Conservation (phyloP, 331 rosid genomes). For the Quercus lobata region DNA sequence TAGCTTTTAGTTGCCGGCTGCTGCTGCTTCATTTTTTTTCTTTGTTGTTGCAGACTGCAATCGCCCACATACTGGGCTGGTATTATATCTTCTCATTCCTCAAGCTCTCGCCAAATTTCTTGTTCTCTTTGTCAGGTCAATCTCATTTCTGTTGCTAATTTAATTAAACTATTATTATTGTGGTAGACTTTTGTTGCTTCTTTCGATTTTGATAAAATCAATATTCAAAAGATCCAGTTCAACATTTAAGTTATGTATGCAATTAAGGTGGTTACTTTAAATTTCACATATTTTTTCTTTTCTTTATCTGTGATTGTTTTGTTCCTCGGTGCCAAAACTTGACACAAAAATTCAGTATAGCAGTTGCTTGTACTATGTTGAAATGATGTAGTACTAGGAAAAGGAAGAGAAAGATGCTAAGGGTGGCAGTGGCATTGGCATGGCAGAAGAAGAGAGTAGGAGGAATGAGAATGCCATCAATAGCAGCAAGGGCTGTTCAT, state of each 20-base stretch:
- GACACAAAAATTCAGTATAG: neutral
- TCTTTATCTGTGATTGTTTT: neutral
- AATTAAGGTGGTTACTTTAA: too few relatives aligned
- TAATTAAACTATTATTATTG: neutral
- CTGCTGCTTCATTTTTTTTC: too few relatives aligned
- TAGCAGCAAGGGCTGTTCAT: constrained; percentile 27
- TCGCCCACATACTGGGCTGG: too few relatives aligned
- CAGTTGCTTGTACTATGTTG: neutral
- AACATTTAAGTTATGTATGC: neutral
- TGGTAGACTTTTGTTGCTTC: too few relatives aligned
- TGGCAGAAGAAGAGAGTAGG: constrained; percentile 14
- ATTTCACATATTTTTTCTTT: too few relatives aligned
- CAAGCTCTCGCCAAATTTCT: too few relatives aligned
- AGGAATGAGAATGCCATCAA: constrained; percentile 22
- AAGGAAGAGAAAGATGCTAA: constrained; percentile 18
- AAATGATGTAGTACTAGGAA: neutral
- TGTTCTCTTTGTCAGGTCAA: neutral
- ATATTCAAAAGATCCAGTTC: neutral
- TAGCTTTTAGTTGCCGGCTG: too few relatives aligned
- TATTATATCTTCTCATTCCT: too few relatives aligned
- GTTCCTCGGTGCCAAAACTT: neutral
- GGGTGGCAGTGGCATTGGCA: constrained; percentile 11
- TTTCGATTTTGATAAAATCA: neutral
- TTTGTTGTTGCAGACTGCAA: too few relatives aligned
- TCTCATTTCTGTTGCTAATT: neutral